Evolutionary conservation across 371 early-diverging fungal species (phyloP), one percentile per base, ranked within the genome.

Genomic region (Circinella umbellata): DNA sequence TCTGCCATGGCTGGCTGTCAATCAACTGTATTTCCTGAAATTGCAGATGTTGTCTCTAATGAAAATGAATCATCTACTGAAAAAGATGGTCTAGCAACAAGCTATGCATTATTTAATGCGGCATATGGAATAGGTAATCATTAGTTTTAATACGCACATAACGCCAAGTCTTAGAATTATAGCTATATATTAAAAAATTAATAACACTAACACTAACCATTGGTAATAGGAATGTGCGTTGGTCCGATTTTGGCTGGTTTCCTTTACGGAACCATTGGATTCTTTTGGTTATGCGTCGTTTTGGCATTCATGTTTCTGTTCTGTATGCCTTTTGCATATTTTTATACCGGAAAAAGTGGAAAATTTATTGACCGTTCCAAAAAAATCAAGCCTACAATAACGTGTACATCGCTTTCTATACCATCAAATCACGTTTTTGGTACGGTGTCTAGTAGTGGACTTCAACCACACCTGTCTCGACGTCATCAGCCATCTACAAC

Each of bases 71-170:
- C 36, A 38, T 18, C 53, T 14, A 66, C 69, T 35, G 73, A 75
- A 5, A 65, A 69, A 8, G 80, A 78, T 65, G 82, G 82, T 0
- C 47, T 82, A 35, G 82, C 82, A 2, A 67, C 72, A 57, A 80
- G 82, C 35, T 82, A 82, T 65, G 80, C 80, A 7, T 55, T 82
- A 14, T 80, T 80, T 62, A 82, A 82, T 63, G 82, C 80, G 15
- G 82, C 82, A 1, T 82, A 80, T 63, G 82, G 78, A 6, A 69
- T 76, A 61, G 82, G 82, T 73, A 78, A 79, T 72, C 71, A 76
- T 0, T 77, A 75, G 63, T 77, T 77, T 67, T 76, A 42, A 11
- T 9, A 42, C 3, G 1, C 1, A 42, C 11, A 73, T 73, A 13
- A 2, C 2, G 27, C 2, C 27, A 1, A 2, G 27, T 27, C 2